Conservation (phyloP, 805 yeast genomes). For the Wickerhamiella kazuoi region DNA sequence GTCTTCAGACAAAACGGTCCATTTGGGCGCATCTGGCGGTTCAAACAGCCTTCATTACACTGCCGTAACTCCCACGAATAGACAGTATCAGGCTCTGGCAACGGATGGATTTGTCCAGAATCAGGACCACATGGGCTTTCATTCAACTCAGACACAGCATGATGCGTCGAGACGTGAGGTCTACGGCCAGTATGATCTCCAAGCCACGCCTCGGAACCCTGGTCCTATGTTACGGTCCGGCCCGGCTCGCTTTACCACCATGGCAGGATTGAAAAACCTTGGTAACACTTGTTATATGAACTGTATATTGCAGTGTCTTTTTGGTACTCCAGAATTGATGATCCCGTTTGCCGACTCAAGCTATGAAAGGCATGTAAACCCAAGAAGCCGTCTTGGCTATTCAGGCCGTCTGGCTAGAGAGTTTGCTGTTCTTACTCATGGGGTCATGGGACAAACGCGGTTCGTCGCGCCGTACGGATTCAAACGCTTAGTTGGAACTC, state of each 20-base stretch:
- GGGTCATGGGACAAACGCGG: constrained; percentile 28
- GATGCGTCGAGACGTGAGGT: too few species aligned
- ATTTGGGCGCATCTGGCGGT: too few species aligned
- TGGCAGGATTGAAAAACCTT: constrained; percentile 57
- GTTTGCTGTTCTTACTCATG: constrained; percentile 41
- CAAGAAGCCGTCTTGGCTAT: constrained; percentile 58
- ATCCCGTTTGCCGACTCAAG: constrained; percentile 42
- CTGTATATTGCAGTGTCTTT: constrained; percentile 69
- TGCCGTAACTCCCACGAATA: too few species aligned
- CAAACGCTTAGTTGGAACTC: constrained; percentile 47
- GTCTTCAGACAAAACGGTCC: too few species aligned
- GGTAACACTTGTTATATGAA: constrained; percentile 93
- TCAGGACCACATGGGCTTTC: too few species aligned
- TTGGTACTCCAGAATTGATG: constrained; percentile 51
- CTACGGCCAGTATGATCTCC: too few species aligned
- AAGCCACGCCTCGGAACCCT: too few species aligned
- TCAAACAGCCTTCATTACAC: too few species aligned
- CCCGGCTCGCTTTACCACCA: constrained; percentile 1
- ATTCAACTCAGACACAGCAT: too few species aligned
- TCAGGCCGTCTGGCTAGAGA: constrained; percentile 59
- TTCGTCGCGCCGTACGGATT: constrained; percentile 45
- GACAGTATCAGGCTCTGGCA: too few species aligned
- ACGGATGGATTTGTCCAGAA: too few species aligned
- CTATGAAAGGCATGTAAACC: constrained; percentile 51
- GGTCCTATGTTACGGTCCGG: too few species aligned